A percentile compares a stretch with the other conserved stretches of the same genome.
Conservation (phyloP, 2,329 filamentous ascomycete genomes). For the Hymenoscyphus albidus region DNA sequence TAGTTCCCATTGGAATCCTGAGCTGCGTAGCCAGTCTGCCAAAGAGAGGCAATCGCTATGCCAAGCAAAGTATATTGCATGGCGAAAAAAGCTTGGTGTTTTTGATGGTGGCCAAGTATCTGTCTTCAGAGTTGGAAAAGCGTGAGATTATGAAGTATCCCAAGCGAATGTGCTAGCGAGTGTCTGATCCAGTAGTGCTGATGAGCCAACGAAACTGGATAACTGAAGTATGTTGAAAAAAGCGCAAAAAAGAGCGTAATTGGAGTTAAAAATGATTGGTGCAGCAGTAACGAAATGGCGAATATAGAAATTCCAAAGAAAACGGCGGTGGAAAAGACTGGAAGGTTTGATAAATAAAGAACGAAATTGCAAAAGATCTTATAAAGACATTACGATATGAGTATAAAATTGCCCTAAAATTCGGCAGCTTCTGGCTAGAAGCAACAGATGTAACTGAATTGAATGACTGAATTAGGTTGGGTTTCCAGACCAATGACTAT, state of each 20-base stretch:
- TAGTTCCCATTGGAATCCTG: background rate
- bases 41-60: background rate
- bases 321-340: constrained; percentile 3
- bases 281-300: background rate
- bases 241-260: too few relatives aligned
- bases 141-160: background rate
- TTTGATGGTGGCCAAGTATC: background rate
- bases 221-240: too few relatives aligned
- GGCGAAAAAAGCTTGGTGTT: background rate
- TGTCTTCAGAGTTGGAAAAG: background rate
- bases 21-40: background rate
- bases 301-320: background rate
- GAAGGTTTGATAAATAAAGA: background rate
- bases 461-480: background rate
- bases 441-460: background rate
- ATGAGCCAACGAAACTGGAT: too few relatives aligned
- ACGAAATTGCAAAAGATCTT: background rate
- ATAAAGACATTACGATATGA: background rate
- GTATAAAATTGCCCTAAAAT: background rate
- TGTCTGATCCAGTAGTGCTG: too few relatives aligned
- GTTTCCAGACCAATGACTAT: too few relatives aligned
- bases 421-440: background rate
- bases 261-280: background rate
- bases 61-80: background rate
- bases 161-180: background rate